Base-by-base conservation (phyloP, 352 stramenopile genomes). In the Thraustotheca clavata region DNA sequence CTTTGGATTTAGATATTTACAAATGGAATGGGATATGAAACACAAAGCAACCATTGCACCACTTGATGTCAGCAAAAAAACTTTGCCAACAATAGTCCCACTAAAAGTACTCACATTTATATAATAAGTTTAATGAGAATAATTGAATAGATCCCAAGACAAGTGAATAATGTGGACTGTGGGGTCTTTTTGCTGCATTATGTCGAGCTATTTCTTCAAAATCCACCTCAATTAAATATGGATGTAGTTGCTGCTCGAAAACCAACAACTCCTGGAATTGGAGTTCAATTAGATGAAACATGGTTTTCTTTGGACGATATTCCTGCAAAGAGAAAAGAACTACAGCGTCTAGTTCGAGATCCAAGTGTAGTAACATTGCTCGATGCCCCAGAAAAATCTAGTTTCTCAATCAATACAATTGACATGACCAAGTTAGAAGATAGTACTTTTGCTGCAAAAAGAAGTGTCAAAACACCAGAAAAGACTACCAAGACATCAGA, bases 131-230 rank as follows among this genome's bases (percentile, higher is more conserved):
- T 20, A 43, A 43, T n/a, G n/a, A n/a, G n/a, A 20, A 43, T 38
- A 22, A 8, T 61, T 0, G 20, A 9, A 41, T 52, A 63, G 55
- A 63, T 63, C 40, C 55, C 55, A n/a, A 20, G 55, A n/a, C 55
- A 63, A 31, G 31, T 41, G 20, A 63, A 63, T 24, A 49, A 63
- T 41, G 34, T 20, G 14, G 55, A 63, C 55, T 63, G 55, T 41
- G 55, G 55, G 18, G 55, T 63, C 9, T 63, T 63, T 34, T 38
- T 63, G n/a, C 55, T 63, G 9, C 55, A 63, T 11, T 63, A 63
- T 29, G 55, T 63, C 12, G 55, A 63, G 39, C 31, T 48, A 5
- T 63, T 63, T 22, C 34, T 63, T n/a, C 18, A 12, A 2, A 18
- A 12, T 2, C 55, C 55, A 22, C 55, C 55, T 38, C 55, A 20